Evolutionary conservation across 1,284 basidiomycete species (phyloP).

Genomic region (Malassezia brasiliensis): DNA sequence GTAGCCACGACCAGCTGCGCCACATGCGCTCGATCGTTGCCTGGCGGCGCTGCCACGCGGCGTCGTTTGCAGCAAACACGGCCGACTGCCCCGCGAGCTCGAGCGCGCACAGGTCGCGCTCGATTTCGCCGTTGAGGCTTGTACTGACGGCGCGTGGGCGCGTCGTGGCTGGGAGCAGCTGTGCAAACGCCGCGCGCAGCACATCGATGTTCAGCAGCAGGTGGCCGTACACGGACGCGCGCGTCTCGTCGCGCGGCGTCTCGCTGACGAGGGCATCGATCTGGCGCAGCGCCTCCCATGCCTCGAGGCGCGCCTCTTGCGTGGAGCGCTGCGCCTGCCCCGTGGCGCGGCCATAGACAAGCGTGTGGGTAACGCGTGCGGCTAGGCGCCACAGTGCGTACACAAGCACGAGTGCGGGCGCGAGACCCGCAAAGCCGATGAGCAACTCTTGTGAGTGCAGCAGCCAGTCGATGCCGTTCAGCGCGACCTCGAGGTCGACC

Average conservation of each 20-base stretch:
- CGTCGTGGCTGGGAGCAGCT: conserved; percentile 19
- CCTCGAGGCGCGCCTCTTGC: conserved; percentile 6
- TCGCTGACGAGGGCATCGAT: conserved; percentile 43
- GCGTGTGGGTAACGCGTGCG: conserved; percentile 49
- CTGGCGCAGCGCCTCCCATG: conserved; percentile 23
- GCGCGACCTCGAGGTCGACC: conserved; percentile 80
- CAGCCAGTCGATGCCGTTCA: conserved; percentile 78
- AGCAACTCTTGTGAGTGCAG: conserved; percentile 90
- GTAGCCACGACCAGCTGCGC: conserved; percentile 60
- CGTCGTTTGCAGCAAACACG: conserved; percentile 1
- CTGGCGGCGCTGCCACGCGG: conserved; percentile 10
- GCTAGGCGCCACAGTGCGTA: conserved; percentile 53
- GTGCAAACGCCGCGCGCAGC: conserved; percentile 54
- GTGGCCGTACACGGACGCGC: conserved; percentile 56
- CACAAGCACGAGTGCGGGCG: conserved; percentile 72
- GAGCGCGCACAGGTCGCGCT: conserved; percentile 74
- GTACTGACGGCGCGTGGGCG: conserved; percentile 31
- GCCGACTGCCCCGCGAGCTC: conserved; percentile 53
- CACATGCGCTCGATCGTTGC: conserved; percentile 75
- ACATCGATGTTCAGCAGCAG: conserved; percentile 64
- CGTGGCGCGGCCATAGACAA: conserved; percentile 28
- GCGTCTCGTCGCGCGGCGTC: background rate
- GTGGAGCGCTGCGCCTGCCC: background rate
- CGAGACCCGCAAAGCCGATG: conserved; percentile 92
- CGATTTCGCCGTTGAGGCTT: conserved; percentile 62